These are phyloP conservation scores for Cladosporium sp. DNA, from an alignment of 2,329 filamentous ascomycete genomes.

Conservation along the genomic window DNA sequence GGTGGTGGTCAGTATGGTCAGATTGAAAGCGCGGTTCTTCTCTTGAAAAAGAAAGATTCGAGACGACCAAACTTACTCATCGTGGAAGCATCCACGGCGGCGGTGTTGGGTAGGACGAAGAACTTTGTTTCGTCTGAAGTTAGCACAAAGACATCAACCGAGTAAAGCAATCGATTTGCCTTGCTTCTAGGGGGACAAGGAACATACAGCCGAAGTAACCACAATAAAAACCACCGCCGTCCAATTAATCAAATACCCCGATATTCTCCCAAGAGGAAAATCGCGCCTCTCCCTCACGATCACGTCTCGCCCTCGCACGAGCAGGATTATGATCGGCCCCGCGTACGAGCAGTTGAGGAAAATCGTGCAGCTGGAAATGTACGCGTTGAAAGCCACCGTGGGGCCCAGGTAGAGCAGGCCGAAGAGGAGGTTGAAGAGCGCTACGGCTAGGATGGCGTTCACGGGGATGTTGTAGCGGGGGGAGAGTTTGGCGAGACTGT, in stretches of 20 bases:
- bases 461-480: neutral
- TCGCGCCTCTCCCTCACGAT: neutral
- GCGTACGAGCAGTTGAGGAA: constrained; percentile 10
- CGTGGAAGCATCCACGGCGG: neutral
- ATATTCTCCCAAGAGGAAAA: neutral
- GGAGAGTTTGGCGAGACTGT: constrained; percentile 13
- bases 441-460: constrained; percentile 17
- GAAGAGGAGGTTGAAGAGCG: constrained; percentile 15
- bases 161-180: too few species aligned
- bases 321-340: constrained; percentile 2
- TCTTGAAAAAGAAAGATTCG: too few species aligned
- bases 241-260: neutral
- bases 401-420: constrained; percentile 8
- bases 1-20: neutral
- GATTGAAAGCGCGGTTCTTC: too few species aligned
- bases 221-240: neutral
- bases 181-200: too few species aligned
- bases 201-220: constrained; percentile 1
- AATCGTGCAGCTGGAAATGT: constrained; percentile 8
- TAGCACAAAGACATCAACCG: too few species aligned
- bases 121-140: neutral
- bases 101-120: neutral
- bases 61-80: constrained; percentile 2
- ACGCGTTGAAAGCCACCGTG: constrained; percentile 2
- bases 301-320: neutral